Base-by-base conservation (phyloP, 2,329 filamentous ascomycete species). In the Colletotrichum filicis region DNA sequence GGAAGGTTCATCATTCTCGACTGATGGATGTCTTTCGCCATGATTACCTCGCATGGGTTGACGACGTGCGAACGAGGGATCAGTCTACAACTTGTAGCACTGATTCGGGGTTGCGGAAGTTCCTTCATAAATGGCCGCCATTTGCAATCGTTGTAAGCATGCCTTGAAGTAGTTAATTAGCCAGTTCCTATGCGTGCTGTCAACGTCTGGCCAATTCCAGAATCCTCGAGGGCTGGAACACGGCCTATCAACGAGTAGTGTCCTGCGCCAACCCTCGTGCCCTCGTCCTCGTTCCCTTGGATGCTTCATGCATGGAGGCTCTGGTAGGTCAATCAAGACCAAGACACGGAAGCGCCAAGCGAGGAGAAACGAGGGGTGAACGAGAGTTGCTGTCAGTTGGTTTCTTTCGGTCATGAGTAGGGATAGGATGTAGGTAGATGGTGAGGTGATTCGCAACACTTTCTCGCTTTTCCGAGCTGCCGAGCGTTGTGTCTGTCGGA, bases 401-500 rank as follows among this genome's bases (percentile, higher is more conserved):
- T 26, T 30, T 7, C 4, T 52, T 52, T 11, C 14, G 14, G 32
- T 37, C 14, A 63, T 46, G 12, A 37, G 32, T 46, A 63, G 1
- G 37, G 49, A 55, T 55, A n/a, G 61, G 2, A 64, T 24, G 37
- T 26, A 49, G 32, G 60, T n/a, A 60, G 70, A 28, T 53, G 66
- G 70, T 70, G 66, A 55, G 70, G 56, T 68, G 55, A 56, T 55
- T 66, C 37, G 60, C 61, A 42, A 53, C 32, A 30, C 42, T 71
- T 56, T 59, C 63, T 73, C 70, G 60, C 49, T 64, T 57, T 71
- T 73, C 71, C 71, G 66, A 73, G 66, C 32, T 55, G 60, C 71
- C 66, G 66, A 71, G 66, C 46, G 59, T 49, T 61, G 60, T 53
- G 52, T 61, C 35, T 49, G 42, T 71, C 66, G 71, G 60, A 71